phyloP scores from a whole-genome alignment of 2,329 filamentous ascomycete genomes.

The Cercospora janseana region DNA sequence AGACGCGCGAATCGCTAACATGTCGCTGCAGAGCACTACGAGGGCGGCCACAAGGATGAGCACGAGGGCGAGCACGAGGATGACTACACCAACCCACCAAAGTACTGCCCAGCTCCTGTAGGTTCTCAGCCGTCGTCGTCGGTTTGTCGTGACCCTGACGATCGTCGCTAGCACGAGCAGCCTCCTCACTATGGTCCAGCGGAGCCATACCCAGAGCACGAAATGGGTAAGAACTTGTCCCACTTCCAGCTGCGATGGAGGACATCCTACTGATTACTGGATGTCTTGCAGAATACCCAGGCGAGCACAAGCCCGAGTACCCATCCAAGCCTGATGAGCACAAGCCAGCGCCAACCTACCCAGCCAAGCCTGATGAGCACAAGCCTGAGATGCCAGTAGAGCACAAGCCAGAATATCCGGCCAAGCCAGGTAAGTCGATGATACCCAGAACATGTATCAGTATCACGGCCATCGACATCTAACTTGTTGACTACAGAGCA shows the following conservation, averaged over 20 bases:
- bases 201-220: conserved; percentile 7
- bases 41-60: background rate
- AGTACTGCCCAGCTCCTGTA: conserved; percentile 3
- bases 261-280: too few species aligned
- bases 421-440: background rate
- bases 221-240: too few species aligned
- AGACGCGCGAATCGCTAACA: background rate
- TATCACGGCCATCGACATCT: too few species aligned
- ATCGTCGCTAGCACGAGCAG: too few species aligned
- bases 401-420: background rate
- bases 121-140: too few species aligned
- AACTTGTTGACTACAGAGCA: background rate
- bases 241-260: too few species aligned
- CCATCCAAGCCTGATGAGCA: background rate
- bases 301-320: background rate
- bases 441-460: too few species aligned
- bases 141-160: too few species aligned
- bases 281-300: too few species aligned
- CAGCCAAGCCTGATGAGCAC: background rate
- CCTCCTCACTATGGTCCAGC: conserved; percentile 10
- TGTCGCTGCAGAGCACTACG: background rate
- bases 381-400: too few species aligned
- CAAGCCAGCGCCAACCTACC: background rate
- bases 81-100: conserved; percentile 10
- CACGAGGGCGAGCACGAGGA: conserved; percentile 2